Percentiles rank a stretch among this genome's conserved stretches.
Conservation (phyloP, 1,139 yeast genomes). For the Meyerozyma smithsonii region DNA sequence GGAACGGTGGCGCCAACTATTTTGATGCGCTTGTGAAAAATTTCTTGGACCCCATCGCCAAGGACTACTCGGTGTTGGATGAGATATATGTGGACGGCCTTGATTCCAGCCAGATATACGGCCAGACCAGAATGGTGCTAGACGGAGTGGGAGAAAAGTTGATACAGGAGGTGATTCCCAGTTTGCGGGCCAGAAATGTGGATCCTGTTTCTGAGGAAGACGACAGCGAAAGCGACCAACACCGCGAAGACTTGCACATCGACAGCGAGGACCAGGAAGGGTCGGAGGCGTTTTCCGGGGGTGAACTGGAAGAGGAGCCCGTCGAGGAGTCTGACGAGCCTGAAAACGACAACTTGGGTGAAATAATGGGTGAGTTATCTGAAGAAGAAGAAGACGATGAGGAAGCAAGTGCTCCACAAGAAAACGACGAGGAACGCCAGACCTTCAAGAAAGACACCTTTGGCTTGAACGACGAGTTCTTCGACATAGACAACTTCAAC, state of each 20-base stretch:
- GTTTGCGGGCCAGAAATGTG: conserved; percentile 8
- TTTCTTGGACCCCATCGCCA: conserved; percentile 62
- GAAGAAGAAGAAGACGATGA: conserved; percentile 16
- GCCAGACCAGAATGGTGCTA: conserved; percentile 80
- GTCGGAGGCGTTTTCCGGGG: conserved; percentile 15
- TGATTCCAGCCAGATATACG: conserved; percentile 90
- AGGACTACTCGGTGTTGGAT: conserved; percentile 66
- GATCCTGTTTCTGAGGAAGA: conserved; percentile 15
- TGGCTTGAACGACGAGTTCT: conserved; percentile 81
- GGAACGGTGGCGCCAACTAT: conserved; percentile 7
- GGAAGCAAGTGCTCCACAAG: conserved; percentile 16
- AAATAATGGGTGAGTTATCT: conserved; percentile 7
- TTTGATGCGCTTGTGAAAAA: conserved; percentile 44
- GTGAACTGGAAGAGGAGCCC: conserved; percentile 9
- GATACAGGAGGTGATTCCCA: conserved; percentile 42
- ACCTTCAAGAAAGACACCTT: conserved; percentile 41
- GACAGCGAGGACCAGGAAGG: conserved; percentile 16
- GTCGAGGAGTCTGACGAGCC: conserved; percentile 9
- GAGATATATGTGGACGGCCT: conserved; percentile 81
- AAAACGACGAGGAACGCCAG: conserved; percentile 15
- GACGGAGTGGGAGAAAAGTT: conserved; percentile 63
- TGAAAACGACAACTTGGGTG: conserved; percentile 16
- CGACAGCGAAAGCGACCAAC: conserved; percentile 18
- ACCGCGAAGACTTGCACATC: conserved; percentile 18
- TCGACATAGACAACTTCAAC: conserved; percentile 81